A percentile compares a stretch with the other conserved stretches of the same genome.
These are phyloP conservation scores for Zoysia japonica DNA, from an alignment of 176 grass and related monocot species.

Conservation along the genomic window DNA sequence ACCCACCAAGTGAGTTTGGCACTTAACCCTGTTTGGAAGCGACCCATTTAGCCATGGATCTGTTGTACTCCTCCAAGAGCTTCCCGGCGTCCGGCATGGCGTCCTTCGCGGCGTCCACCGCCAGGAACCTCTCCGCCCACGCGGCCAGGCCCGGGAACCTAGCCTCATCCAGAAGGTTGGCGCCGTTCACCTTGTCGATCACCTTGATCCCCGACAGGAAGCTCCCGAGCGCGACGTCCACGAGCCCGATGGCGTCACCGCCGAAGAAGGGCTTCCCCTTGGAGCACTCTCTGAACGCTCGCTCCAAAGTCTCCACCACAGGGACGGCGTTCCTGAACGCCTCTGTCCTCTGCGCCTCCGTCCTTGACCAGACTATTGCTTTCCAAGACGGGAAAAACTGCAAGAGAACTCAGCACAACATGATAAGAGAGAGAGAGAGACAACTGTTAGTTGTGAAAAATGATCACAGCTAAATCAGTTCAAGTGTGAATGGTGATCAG, in stretches of 20 bases:
- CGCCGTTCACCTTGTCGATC: constrained; percentile 34
- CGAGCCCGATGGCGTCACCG: constrained; percentile 34
- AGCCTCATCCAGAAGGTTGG: constrained; percentile 43
- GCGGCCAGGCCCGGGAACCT: constrained; percentile 39
- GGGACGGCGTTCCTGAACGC: constrained; percentile 25
- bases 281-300: constrained; percentile 35
- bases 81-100: constrained; percentile 34
- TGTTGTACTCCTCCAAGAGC: constrained; percentile 34
- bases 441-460: too few relatives aligned
- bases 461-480: too few relatives aligned
- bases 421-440: too few relatives aligned
- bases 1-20: not conserved
- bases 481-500: too few relatives aligned
- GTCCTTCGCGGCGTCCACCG: constrained; percentile 32
- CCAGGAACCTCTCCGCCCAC: constrained; percentile 57
- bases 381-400: constrained; percentile 38
- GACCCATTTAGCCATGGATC: constrained; percentile 30
- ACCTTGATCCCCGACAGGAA: constrained; percentile 38
- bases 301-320: constrained; percentile 42
- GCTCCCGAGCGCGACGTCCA: constrained; percentile 54
- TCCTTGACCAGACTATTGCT: constrained; percentile 18
- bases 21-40: not conserved
- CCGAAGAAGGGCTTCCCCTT: constrained; percentile 51
- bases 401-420: not conserved
- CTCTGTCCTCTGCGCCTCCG: constrained; percentile 43